Evolutionary conservation across 1,139 yeast species (phyloP), one percentile per base, ranked within the genome.

Genomic region (Eremothecium coryli): DNA sequence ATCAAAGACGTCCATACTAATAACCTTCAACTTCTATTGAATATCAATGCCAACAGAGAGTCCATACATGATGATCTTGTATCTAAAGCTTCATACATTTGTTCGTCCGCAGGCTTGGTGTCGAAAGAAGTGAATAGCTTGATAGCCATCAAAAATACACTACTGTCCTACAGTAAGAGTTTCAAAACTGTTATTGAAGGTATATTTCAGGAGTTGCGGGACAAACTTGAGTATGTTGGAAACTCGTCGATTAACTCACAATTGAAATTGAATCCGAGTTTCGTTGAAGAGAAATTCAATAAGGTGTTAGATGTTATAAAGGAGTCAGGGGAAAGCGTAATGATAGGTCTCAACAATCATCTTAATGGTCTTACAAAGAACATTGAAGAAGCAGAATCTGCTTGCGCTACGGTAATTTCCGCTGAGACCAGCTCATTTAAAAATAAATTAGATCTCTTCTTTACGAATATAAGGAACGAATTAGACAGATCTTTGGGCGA

Each of bases 1-100:
- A 43, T 57, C 6, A 44, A 42, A 14, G 32, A 38, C 5, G 43
- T 49, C 4, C 56, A 53, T 36, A 15, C 32, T 4, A 40, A 30
- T 4, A 48, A 52, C 30, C 23, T 42, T n/a, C 31, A 35, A 4
- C 38, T 48, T 9, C 40, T 52, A 33, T 39, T 45, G 5, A 30
- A 40, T 18, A 18, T 46, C 5, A 27, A 31, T 8, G 26, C 38
- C 6, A 59, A 60, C 23, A 50, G 54, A 18, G 32, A 41, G 11
- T 29, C 33, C 2, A 47, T 56, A 3, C 52, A 50, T 22, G 23
- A 17, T 0, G 38, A 49, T 4, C 40, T 57, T 2, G 32, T 34
- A 3, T 13, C 31, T 3, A 31, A 49, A 3, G 46, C 45, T 7
- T 28, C 37, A n/a, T 20, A 25, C 17, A 25, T 31, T 31, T 17